Conservation (phyloP, 495 filamentous ascomycete species). For the Xylaria palmicola region DNA sequence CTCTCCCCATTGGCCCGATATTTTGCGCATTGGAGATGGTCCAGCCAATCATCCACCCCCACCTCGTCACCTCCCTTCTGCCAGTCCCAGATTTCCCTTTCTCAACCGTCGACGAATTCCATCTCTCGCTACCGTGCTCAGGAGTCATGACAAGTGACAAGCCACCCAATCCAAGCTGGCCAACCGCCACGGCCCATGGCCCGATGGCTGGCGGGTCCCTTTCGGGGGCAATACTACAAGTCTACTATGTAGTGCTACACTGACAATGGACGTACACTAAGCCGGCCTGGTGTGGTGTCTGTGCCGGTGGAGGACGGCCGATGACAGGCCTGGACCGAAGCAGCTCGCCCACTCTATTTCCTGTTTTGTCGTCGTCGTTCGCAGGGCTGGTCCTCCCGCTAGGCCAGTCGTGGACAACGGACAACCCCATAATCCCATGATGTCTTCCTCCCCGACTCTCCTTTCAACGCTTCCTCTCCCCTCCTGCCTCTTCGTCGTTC, state of each 20-base stretch:
- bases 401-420: neutral
- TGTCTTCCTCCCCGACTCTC: conserved; percentile 7
- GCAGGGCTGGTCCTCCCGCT: neutral
- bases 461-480: conserved; percentile 4
- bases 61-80: neutral
- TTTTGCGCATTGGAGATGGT: neutral
- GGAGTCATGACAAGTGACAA: neutral
- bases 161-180: neutral
- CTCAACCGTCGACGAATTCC: neutral
- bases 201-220: neutral
- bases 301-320: too few relatives aligned
- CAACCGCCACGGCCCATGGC: neutral
- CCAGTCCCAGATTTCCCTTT: neutral
- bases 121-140: neutral
- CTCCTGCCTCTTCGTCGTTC: neutral
- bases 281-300: neutral
- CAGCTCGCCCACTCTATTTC: neutral
- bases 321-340: conserved; percentile 9
- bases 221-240: too few relatives aligned
- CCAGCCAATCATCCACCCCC: neutral
- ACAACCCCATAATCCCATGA: too few relatives aligned
- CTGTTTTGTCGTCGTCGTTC: conserved; percentile 1
- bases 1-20: conserved; percentile 1
- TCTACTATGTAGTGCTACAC: too few relatives aligned
- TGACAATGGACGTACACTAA: neutral